These are phyloP conservation scores for Lagerstroemia speciosa DNA, from an alignment of 345 rosid species.

Conservation along the genomic window DNA sequence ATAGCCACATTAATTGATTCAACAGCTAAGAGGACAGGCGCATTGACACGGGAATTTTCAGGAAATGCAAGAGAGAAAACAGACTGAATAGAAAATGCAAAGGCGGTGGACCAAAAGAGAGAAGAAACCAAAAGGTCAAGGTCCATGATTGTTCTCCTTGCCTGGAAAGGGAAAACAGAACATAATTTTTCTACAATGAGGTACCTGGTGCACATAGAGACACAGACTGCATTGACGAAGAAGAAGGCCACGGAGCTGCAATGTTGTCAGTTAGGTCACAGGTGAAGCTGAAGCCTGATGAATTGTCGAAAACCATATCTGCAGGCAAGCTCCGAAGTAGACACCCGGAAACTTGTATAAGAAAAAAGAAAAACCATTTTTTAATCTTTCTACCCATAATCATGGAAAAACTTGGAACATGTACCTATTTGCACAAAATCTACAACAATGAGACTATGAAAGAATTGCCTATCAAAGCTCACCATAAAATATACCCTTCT, in stretches of 20 bases:
- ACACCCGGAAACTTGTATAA: conserved; percentile 44
- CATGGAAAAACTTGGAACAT: not conserved
- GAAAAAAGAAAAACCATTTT: conserved; percentile 11
- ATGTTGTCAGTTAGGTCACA: conserved; percentile 93
- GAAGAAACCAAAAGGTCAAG: not conserved
- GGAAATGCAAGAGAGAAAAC: not conserved
- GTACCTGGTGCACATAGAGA: conserved; percentile 96
- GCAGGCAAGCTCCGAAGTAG: conserved; percentile 81
- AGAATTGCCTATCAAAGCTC: not conserved
- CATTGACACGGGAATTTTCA: not conserved
- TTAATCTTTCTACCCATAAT: not conserved
- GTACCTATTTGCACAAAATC: not conserved
- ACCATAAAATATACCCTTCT: not conserved
- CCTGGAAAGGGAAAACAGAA: not conserved
- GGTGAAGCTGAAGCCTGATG: conserved; percentile 84
- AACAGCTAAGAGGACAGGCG: not conserved
- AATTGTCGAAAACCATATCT: conserved; percentile 71
- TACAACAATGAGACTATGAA: not conserved
- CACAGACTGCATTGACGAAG: conserved; percentile 68
- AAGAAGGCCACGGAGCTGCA: conserved; percentile 96
- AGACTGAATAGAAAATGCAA: too few relatives aligned
- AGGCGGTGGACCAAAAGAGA: too few relatives aligned
- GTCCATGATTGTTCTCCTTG: not conserved
- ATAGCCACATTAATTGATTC: not conserved
- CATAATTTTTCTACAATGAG: conserved; percentile 4